Evolutionary conservation across 345 rosid species (phyloP), one percentile per base, ranked within the genome.

Genomic region (Gossypioides kirkii): DNA sequence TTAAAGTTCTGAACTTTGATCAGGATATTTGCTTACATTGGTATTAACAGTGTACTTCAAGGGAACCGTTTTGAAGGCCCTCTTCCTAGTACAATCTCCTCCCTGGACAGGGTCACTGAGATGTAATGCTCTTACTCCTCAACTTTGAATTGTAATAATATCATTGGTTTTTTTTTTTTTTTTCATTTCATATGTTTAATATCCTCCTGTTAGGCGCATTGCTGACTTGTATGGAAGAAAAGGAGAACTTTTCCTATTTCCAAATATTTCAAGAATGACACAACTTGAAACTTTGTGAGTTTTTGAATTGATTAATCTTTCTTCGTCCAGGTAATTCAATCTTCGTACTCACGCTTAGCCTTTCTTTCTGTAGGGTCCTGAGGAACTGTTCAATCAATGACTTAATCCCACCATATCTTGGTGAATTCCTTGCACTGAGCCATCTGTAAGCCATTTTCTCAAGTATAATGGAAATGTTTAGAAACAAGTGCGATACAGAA

Each of bases 11-110:
- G 36, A n/a, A 46, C 2, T 45, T 45, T 45, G 36, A 45, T 22
- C 69, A 4, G 52, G 47, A 65, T 12, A 65, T 65, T 18, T 63
- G 9, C 50, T 64, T 42, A 20, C n/a, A 43, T 66, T 45, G 70
- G 20, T 46, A 13, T 66, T 45, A 46, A 66, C 54, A 66, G 70
- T 38, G 46, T 66, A 46, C 38, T 66, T 49, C 55, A 46, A 66
- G 70, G 70, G 38, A 46, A 66, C 55, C 70, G 25, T 46, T 66
- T 66, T 46, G 55, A 66, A 66, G 70, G 70, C 20, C 70, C 55
- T 66, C 38, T 66, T 45, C 70, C 70, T 66, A 14, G 12, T 13
- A 46, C 70, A 46, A 23, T 66, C 7, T 66, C 70, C 36, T 46
- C 55, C 55, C 47, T 66, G 70, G 41, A 46, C 38, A 66, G 22